phyloP scores from a whole-genome alignment of 2,329 filamentous ascomycete genomes.

The Scedosporium boydii region DNA sequence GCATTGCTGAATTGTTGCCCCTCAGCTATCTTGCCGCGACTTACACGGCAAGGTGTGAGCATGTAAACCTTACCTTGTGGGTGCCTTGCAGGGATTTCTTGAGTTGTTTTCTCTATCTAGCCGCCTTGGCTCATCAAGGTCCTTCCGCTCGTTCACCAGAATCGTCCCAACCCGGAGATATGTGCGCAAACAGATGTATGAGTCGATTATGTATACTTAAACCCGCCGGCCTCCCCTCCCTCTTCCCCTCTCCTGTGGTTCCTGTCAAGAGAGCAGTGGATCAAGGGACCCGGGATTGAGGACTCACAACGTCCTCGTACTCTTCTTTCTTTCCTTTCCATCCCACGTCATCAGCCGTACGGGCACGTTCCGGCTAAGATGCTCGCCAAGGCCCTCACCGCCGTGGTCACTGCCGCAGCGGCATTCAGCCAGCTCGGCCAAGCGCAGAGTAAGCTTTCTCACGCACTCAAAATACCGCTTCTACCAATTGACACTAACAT shows the following conservation, averaged over 20 bases:
- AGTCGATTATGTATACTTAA: neutral
- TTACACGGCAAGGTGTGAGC: neutral
- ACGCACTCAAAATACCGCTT: neutral
- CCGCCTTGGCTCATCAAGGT: neutral
- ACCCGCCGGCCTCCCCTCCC: neutral
- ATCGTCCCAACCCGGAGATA: neutral
- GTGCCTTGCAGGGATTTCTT: neutral
- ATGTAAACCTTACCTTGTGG: neutral
- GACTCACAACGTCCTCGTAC: neutral
- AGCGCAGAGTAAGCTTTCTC: slow-evolving; percentile 1
- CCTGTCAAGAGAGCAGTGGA: neutral
- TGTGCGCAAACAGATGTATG: neutral
- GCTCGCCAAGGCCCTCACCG: slow-evolving; percentile 3
- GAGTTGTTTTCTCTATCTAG: neutral
- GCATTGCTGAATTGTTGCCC: neutral
- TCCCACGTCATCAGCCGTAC: neutral
- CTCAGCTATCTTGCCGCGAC: neutral
- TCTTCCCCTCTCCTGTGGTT: neutral
- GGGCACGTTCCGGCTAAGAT: neutral
- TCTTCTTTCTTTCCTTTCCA: neutral
- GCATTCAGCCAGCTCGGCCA: slow-evolving; percentile 1
- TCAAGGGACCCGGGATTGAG: neutral
- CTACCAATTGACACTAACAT: neutral
- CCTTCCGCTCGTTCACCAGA: neutral
- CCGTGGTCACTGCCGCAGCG: neutral